These are phyloP conservation scores for Bremia lactucae DNA, from an alignment of 352 stramenopile genomes.

Conservation along the genomic window DNA sequence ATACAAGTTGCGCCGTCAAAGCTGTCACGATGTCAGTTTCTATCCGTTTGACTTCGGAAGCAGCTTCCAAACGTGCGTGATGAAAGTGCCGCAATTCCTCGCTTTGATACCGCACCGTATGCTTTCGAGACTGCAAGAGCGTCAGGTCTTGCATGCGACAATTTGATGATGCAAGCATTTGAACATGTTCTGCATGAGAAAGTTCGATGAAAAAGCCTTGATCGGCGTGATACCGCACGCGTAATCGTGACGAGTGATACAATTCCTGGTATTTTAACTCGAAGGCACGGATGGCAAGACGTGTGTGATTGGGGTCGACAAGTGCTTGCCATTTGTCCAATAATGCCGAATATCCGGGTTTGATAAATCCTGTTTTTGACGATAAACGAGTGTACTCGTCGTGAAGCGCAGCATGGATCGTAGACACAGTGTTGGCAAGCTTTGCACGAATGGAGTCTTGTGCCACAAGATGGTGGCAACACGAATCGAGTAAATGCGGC, in stretches of 20 bases:
- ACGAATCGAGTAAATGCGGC: too few species aligned
- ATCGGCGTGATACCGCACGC: conserved; percentile 47
- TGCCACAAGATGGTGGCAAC: conserved; percentile 19
- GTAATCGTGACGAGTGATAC: conserved; percentile 41
- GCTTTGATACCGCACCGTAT: conserved; percentile 52
- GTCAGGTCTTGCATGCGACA: conserved; percentile 26
- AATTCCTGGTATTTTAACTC: conserved; percentile 52
- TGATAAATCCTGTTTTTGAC: conserved; percentile 48
- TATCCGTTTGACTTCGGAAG: conserved; percentile 36
- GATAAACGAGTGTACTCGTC: conserved; percentile 57
- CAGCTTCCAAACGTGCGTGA: conserved; percentile 43
- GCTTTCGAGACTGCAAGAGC: conserved; percentile 61
- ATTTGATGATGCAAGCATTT: conserved; percentile 19
- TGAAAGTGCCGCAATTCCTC: conserved; percentile 55
- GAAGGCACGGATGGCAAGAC: conserved; percentile 28
- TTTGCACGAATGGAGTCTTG: conserved; percentile 7
- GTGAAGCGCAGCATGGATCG: conserved; percentile 48
- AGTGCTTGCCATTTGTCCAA: conserved; percentile 53
- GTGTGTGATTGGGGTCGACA: conserved; percentile 35
- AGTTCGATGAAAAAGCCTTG: conserved; percentile 63
- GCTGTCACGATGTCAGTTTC: conserved; percentile 40
- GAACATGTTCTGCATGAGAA: conserved; percentile 43
- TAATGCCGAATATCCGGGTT: conserved; percentile 37
- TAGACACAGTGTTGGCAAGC: conserved; percentile 17
- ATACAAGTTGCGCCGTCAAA: too few species aligned